Conservation (phyloP, 768 basidiomycete species). For the Fomitopsis pulvina region DNA sequence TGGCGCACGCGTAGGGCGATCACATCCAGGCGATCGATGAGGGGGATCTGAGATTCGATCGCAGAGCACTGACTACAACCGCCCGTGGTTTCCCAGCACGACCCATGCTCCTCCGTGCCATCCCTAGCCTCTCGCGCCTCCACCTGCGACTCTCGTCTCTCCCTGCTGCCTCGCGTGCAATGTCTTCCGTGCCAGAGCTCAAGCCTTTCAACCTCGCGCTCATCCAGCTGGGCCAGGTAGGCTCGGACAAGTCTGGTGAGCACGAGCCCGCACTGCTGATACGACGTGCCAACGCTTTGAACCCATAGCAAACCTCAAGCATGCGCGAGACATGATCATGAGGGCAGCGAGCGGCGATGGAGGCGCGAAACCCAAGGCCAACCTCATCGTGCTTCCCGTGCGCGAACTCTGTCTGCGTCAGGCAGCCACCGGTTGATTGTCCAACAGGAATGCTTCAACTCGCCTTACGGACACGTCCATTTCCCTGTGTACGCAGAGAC, state of each 20-base stretch:
- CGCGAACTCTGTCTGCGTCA: conserved; percentile 17
- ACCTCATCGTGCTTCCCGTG: conserved; percentile 82
- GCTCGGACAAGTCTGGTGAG: conserved; percentile 52
- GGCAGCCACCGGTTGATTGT: conserved; percentile 1
- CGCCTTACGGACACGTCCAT: conserved; percentile 71
- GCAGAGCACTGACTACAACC: too few species aligned
- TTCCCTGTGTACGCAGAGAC: conserved; percentile 83
- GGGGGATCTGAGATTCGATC: not conserved
- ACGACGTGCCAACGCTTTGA: not conserved
- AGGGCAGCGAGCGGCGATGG: conserved; percentile 46
- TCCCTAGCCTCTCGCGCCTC: not conserved
- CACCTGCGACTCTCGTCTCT: not conserved
- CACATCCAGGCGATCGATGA: not conserved
- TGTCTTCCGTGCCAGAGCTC: conserved; percentile 33
- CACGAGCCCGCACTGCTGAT: not conserved
- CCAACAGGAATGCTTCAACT: conserved; percentile 80
- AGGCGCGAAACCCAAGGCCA: conserved; percentile 47
- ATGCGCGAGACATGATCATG: conserved; percentile 77
- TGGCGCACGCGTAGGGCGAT: not conserved
- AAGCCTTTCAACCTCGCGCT: conserved; percentile 82
- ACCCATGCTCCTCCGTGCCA: not conserved
- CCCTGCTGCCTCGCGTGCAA: conserved; percentile 6
- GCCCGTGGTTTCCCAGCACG: not conserved
- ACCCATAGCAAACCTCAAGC: conserved; percentile 56
- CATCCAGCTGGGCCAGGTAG: conserved; percentile 79